A percentile compares a stretch with the other conserved stretches of the same genome.
phyloP scores from a whole-genome alignment of 805 yeast genomes.

The Priceomyces melissophilus region DNA sequence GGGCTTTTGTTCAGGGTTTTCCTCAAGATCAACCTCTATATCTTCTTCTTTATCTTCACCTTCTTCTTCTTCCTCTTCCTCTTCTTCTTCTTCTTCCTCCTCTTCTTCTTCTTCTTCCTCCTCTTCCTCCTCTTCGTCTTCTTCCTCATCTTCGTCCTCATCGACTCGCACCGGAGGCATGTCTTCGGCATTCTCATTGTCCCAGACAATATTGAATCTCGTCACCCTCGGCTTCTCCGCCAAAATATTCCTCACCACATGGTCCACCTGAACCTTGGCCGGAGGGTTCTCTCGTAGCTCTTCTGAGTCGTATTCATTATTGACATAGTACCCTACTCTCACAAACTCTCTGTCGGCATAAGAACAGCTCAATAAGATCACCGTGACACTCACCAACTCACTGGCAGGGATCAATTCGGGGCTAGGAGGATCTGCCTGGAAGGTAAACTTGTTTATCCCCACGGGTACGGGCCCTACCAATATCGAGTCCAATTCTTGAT shows the following conservation, averaged over 20 bases:
- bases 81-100: constrained; percentile 48
- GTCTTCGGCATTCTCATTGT: constrained; percentile 61
- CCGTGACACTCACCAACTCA: constrained; percentile 93
- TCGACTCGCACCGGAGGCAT: constrained; percentile 76
- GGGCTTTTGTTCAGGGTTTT: constrained; percentile 17
- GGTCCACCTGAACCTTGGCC: constrained; percentile 86
- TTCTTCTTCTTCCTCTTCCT: constrained; percentile 34
- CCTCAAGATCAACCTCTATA: constrained; percentile 33
- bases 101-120: constrained; percentile 45
- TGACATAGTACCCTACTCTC: constrained; percentile 95
- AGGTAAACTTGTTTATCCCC: constrained; percentile 88
- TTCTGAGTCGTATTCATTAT: constrained; percentile 92
- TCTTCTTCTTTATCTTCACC: constrained; percentile 41
- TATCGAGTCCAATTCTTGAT: constrained; percentile 92
- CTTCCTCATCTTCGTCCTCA: constrained; percentile 54
- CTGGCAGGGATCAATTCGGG: constrained; percentile 95
- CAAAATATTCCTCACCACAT: constrained; percentile 86
- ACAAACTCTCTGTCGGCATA: constrained; percentile 94
- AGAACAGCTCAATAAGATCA: constrained; percentile 86
- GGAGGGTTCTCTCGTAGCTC: constrained; percentile 94
- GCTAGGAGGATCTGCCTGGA: constrained; percentile 94
- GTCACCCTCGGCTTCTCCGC: constrained; percentile 99
- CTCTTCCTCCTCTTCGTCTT: constrained; percentile 54
- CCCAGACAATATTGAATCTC: constrained; percentile 96
- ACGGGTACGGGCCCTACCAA: constrained; percentile 99